Evolutionary conservation across 768 basidiomycete species (phyloP).

Genomic region (Calvatia gigantea): DNA sequence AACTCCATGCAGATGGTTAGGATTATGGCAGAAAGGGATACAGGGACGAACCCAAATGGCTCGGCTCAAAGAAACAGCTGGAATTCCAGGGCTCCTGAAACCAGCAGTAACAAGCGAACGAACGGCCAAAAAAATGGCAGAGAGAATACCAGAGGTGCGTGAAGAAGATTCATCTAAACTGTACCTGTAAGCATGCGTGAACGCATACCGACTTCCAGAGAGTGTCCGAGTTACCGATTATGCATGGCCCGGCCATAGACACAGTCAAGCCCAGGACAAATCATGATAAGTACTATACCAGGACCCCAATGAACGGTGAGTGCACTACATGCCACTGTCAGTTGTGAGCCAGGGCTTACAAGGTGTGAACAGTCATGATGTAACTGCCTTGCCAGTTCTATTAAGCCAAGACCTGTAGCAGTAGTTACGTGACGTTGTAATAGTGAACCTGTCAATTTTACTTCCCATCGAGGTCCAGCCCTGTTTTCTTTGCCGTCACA

Average conservation of each 20-base stretch:
- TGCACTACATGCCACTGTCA: no score
- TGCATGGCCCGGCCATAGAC: background rate
- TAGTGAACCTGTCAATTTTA: no score
- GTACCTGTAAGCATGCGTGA: background rate
- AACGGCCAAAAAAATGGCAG: background rate
- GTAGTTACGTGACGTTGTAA: background rate
- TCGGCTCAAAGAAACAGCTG: background rate
- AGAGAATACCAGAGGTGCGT: background rate
- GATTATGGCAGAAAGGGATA: background rate
- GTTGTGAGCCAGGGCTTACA: background rate
- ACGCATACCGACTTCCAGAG: background rate
- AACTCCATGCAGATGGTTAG: conserved; percentile 16
- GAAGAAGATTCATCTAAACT: background rate
- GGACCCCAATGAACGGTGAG: no score
- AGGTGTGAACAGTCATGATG: background rate
- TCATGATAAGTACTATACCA: background rate
- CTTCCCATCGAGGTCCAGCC: no score
- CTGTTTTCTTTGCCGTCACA: no score
- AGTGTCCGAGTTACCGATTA: background rate
- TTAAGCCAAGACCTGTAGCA: background rate
- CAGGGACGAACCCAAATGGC: background rate
- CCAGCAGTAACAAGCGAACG: background rate
- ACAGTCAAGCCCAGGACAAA: background rate
- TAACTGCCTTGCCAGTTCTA: background rate
- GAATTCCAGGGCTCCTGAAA: background rate